Percentiles rank a stretch among this genome's conserved stretches.
phyloP scores from a whole-genome alignment of 768 basidiomycete species.

The Strobilomyces dryophilus region DNA sequence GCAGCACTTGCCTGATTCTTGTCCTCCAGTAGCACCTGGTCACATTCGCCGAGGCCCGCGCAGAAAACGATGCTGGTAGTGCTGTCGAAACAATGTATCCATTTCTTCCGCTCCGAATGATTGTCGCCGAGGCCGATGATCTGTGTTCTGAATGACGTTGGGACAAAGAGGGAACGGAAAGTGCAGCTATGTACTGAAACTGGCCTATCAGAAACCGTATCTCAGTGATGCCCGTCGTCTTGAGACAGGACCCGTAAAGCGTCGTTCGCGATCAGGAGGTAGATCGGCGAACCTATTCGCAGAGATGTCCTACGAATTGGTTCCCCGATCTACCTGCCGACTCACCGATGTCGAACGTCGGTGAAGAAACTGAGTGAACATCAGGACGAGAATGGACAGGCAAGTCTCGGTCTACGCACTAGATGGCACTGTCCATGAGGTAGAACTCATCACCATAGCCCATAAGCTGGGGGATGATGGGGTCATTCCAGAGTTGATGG shows the following conservation, averaged over 20 bases:
- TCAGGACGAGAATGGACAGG: not conserved
- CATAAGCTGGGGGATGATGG: slow-evolving; percentile 49
- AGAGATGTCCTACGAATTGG: no score
- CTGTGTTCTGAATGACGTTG: not conserved
- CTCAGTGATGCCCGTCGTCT: slow-evolving; percentile 88
- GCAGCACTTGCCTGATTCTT: slow-evolving; percentile 26
- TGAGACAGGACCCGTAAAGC: slow-evolving; percentile 84
- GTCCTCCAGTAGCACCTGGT: slow-evolving; percentile 68
- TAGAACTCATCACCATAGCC: slow-evolving; percentile 51
- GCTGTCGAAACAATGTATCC: no score
- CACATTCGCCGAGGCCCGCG: slow-evolving; percentile 71
- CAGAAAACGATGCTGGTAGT: slow-evolving; percentile 62
- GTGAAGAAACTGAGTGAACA: slow-evolving; percentile 19
- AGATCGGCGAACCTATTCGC: slow-evolving; percentile 77
- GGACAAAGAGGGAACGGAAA: rapidly evolving
- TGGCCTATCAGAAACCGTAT: slow-evolving; percentile 75
- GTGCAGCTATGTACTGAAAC: slow-evolving; percentile 42
- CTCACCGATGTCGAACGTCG: no score
- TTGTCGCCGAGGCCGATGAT: slow-evolving; percentile 70
- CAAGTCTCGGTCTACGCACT: slow-evolving; percentile 47
- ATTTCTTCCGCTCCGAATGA: slow-evolving; percentile 58
- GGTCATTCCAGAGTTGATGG: slow-evolving; percentile 56
- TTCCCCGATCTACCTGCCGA: no score
- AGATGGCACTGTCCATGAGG: slow-evolving; percentile 54
- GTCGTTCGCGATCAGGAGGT: slow-evolving; percentile 82